These are phyloP conservation scores for Agapanthus africanus DNA, from an alignment of 106 monocot species.

Conservation along the genomic window DNA sequence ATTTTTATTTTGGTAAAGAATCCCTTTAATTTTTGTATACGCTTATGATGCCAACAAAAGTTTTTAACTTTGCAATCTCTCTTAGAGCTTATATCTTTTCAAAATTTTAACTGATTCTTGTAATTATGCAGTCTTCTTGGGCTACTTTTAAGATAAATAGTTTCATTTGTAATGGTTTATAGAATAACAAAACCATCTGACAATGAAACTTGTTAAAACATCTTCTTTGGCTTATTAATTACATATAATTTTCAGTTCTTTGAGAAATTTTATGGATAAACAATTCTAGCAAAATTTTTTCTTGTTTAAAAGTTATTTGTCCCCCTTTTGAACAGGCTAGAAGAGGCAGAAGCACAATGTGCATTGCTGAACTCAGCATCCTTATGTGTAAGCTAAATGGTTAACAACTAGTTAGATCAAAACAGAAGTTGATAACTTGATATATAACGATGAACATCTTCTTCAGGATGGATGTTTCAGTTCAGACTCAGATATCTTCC, in stretches of 20 bases:
- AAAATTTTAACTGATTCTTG: too few species aligned
- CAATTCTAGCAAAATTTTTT: too few species aligned
- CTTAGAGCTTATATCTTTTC: too few species aligned
- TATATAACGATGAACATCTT: constrained; percentile 1
- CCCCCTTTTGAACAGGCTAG: constrained; percentile 50
- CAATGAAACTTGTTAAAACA: too few species aligned
- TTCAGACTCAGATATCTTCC: constrained; percentile 86
- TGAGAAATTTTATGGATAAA: too few species aligned
- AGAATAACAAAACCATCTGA: background rate
- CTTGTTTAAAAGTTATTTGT: too few species aligned
- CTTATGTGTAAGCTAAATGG: constrained; percentile 63
- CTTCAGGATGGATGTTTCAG: constrained; percentile 93
- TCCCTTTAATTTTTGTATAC: too few species aligned
- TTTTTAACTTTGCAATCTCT: too few species aligned
- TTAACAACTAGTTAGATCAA: background rate
- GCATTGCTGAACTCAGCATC: constrained; percentile 58
- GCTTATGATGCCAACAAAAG: too few species aligned
- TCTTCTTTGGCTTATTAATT: too few species aligned
- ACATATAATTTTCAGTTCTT: too few species aligned
- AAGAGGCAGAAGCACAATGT: constrained; percentile 96
- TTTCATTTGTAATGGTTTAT: background rate
- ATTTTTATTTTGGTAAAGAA: too few species aligned
- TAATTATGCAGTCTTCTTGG: background rate
- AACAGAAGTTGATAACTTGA: background rate
- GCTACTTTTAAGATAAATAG: background rate